phyloP scores from a whole-genome alignment of 2,329 filamentous ascomycete species.

The Lecanicillium sp. region DNA sequence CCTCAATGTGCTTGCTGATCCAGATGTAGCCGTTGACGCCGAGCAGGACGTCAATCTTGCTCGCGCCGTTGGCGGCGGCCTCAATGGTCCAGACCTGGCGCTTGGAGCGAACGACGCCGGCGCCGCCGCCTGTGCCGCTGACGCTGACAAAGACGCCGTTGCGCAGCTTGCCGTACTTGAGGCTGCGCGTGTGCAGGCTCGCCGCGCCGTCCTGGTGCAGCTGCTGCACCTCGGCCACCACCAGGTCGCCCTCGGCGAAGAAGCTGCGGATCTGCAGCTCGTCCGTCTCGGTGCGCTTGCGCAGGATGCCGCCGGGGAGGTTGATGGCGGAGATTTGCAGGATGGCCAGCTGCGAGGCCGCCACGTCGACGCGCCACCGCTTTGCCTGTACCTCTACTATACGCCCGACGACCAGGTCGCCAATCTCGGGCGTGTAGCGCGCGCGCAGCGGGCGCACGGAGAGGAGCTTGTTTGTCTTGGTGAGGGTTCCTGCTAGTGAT shows the following conservation, averaged over 20 bases:
- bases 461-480: constrained; percentile 94
- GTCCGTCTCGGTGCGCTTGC: constrained; percentile 88
- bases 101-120: constrained; percentile 75
- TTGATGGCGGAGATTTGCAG: constrained; percentile 89
- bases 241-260: constrained; percentile 87
- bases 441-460: constrained; percentile 85
- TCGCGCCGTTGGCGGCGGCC: constrained; percentile 38
- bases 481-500: constrained; percentile 82
- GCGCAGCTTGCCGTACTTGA: constrained; percentile 91
- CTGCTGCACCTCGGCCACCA: constrained; percentile 91
- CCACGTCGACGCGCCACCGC: constrained; percentile 92
- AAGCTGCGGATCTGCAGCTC: constrained; percentile 97
- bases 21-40: constrained; percentile 97
- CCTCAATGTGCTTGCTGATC: constrained; percentile 77
- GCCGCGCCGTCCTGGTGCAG: constrained; percentile 81
- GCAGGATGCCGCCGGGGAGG: constrained; percentile 83
- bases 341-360: constrained; percentile 75
- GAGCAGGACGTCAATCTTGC: constrained; percentile 75
- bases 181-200: constrained; percentile 76
- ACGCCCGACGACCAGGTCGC: constrained; percentile 87
- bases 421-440: constrained; percentile 91
- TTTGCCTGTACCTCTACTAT: constrained; percentile 91
- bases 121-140: constrained; percentile 73
- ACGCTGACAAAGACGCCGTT: constrained; percentile 88
- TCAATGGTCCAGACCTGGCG: constrained; percentile 84